Percentiles rank a stretch among this genome's conserved stretches.
phyloP scores from a whole-genome alignment of 768 basidiomycete species.

The Rhizopogon salebrosus region DNA sequence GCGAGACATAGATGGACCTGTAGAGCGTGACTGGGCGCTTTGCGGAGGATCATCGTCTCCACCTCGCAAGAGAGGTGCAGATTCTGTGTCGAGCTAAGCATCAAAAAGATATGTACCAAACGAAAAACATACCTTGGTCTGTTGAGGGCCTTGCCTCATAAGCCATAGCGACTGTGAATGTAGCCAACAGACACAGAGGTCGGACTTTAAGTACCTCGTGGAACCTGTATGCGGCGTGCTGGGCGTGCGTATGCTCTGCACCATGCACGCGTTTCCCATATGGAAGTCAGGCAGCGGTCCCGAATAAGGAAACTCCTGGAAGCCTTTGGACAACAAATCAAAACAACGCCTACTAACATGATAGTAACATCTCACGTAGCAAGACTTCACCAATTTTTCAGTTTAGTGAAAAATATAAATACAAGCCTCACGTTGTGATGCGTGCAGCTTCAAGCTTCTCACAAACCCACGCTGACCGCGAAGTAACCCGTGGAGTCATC shows the following conservation, averaged over 20 bases:
- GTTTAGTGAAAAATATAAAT: background rate
- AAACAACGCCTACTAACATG: conserved; percentile 10
- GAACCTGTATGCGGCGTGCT: conserved; percentile 17
- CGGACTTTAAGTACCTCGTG: conserved; percentile 23
- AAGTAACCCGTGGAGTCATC: background rate
- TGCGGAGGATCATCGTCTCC: conserved; percentile 28
- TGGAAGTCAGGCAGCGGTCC: background rate
- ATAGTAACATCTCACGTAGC: too few species aligned
- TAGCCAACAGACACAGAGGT: conserved; percentile 2
- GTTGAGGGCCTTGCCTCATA: conserved; percentile 49
- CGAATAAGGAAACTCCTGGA: background rate
- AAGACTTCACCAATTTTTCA: too few species aligned
- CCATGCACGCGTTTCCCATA: conserved; percentile 17
- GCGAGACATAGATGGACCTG: conserved; percentile 26
- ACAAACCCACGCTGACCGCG: background rate
- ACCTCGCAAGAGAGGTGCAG: conserved; percentile 58
- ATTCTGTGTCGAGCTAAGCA: conserved; percentile 37
- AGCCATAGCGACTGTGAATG: conserved; percentile 41
- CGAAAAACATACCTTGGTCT: conserved; percentile 43
- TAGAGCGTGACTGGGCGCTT: conserved; percentile 27
- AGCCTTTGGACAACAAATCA: conserved; percentile 12
- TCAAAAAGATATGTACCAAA: background rate
- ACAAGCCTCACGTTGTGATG: background rate
- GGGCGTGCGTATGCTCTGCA: conserved; percentile 10
- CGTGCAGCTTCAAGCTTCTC: background rate